phyloP scores from a whole-genome alignment of 106 monocot genomes.

The Dactylorhiza incarnata region DNA sequence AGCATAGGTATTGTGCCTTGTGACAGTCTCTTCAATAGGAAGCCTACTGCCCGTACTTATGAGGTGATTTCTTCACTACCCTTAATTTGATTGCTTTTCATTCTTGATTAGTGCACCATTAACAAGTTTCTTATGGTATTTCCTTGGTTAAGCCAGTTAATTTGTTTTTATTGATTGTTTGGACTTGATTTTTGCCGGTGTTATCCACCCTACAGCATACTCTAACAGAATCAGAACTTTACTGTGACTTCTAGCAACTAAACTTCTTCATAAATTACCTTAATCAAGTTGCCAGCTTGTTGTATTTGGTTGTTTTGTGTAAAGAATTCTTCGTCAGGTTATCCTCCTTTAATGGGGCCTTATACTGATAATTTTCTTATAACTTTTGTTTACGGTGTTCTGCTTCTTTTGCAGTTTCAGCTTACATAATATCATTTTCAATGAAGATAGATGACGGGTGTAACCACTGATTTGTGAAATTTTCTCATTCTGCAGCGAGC shows the following conservation, averaged over 20 bases:
- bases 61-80: constrained; percentile 4
- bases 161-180: neutral
- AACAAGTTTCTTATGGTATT: neutral
- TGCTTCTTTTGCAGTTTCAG: too few species aligned
- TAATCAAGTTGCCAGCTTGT: neutral
- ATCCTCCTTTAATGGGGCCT: neutral
- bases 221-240: neutral
- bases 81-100: neutral
- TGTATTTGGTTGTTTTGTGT: neutral
- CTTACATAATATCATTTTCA: too few species aligned
- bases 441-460: too few species aligned
- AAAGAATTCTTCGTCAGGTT: neutral
- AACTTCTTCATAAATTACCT: too few species aligned
- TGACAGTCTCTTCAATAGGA: neutral
- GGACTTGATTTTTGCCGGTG: neutral
- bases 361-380: too few species aligned
- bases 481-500: too few species aligned
- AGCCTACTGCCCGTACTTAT: neutral
- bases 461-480: too few species aligned
- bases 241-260: neutral
- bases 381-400: too few species aligned
- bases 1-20: neutral
- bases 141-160: neutral
- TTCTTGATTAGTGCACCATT: neutral
- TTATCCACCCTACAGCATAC: neutral